A percentile compares a stretch with the other conserved stretches of the same genome.
phyloP scores from a whole-genome alignment of 352 stramenopile species.

The Phytophthora uliginosa region DNA sequence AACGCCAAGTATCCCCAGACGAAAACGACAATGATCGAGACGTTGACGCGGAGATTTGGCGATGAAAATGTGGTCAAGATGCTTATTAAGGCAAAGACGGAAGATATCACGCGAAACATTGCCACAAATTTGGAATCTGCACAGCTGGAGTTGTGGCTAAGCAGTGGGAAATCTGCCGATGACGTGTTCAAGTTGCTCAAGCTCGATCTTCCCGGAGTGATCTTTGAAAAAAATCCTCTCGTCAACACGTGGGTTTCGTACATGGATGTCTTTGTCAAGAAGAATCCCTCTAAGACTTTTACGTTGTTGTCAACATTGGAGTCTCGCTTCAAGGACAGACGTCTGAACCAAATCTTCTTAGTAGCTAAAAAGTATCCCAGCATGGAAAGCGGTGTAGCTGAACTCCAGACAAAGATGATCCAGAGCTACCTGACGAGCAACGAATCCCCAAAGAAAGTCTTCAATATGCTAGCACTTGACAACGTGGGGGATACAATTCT shows the following conservation, averaged over 20 bases:
- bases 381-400: neutral
- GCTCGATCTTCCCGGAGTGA: neutral
- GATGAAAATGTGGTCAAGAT: neutral
- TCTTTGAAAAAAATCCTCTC: neutral
- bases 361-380: neutral
- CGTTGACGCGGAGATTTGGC: neutral
- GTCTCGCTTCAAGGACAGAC: neutral
- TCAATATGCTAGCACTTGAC: neutral
- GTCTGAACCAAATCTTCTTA: neutral
- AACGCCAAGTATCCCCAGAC: neutral
- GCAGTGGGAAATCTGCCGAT: neutral
- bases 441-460: neutral
- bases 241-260: neutral
- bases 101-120: neutral
- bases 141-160: neutral
- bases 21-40: neutral
- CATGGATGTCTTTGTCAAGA: neutral
- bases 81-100: neutral
- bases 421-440: neutral
- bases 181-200: neutral
- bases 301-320: neutral
- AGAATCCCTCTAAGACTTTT: neutral
- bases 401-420: neutral
- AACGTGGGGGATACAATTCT: neutral
- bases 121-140: neutral